Evolutionary conservation across 2,329 filamentous ascomycete species (phyloP).

Genomic region (Fusarium verrucosum): DNA sequence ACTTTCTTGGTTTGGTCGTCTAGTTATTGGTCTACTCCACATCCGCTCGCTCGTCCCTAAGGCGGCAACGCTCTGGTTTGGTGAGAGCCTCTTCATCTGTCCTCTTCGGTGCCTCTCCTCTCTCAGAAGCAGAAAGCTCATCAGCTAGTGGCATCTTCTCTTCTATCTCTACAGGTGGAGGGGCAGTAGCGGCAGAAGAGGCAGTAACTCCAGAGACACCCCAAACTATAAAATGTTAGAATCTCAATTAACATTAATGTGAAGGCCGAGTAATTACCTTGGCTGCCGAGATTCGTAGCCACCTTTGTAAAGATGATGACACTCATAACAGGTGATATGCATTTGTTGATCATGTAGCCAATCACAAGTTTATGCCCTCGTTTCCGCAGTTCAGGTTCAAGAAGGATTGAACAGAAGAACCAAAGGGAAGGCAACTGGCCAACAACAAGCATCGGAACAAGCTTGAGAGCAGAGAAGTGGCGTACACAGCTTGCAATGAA

Average conservation of each 20-base stretch:
- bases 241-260: not conserved
- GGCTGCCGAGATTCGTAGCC: conserved; percentile 35
- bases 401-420: conserved; percentile 34
- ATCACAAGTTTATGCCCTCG: conserved; percentile 31
- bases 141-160: not conserved
- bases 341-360: conserved; percentile 37
- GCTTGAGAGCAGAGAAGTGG: conserved; percentile 12
- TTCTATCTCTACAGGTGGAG: not conserved
- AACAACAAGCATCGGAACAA: conserved; percentile 34
- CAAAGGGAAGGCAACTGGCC: conserved; percentile 26
- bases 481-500: conserved; percentile 38
- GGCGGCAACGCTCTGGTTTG: conserved; percentile 1
- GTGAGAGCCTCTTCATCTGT: not conserved
- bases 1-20: too few relatives aligned
- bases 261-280: conserved; percentile 4
- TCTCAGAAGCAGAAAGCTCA: conserved; percentile 22
- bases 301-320: conserved; percentile 42
- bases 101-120: not conserved
- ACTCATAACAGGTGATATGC: conserved; percentile 31
- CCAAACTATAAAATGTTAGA: conserved; percentile 18
- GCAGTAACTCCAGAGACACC: conserved; percentile 39
- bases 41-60: conserved; percentile 5
- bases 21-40: not conserved
- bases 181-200: conserved; percentile 16
- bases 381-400: conserved; percentile 26